phyloP scores from a whole-genome alignment of 2,329 filamentous ascomycete species.

The Fusarium concolor region DNA sequence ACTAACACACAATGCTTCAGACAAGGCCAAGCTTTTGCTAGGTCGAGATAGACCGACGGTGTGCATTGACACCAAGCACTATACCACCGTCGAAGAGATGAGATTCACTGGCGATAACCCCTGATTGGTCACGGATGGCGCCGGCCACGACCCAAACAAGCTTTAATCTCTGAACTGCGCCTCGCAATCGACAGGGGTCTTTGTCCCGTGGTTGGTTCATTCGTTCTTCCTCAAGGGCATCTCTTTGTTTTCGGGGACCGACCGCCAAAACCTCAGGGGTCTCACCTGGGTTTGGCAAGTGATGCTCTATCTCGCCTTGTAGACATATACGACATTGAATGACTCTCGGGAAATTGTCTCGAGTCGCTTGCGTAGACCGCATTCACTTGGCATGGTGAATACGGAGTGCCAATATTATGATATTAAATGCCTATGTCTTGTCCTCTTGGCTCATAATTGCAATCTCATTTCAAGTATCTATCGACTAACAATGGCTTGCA shows the following conservation, averaged over 20 bases:
- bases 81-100: slow-evolving; percentile 47
- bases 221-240: slow-evolving; percentile 14
- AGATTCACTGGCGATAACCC: slow-evolving; percentile 24
- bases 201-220: slow-evolving; percentile 23
- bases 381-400: slow-evolving; percentile 21
- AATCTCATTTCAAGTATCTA: neutral
- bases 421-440: slow-evolving; percentile 14
- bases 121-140: slow-evolving; percentile 38
- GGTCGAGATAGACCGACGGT: slow-evolving; percentile 25
- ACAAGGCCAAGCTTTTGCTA: slow-evolving; percentile 24
- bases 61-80: slow-evolving; percentile 35
- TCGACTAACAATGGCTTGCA: neutral
- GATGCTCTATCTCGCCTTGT: slow-evolving; percentile 23
- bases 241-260: slow-evolving; percentile 10
- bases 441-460: slow-evolving; percentile 15
- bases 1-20: slow-evolving; percentile 17
- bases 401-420: slow-evolving; percentile 15
- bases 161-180: slow-evolving; percentile 45
- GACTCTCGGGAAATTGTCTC: slow-evolving; percentile 37
- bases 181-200: slow-evolving; percentile 32
- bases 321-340: slow-evolving; percentile 31
- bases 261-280: slow-evolving; percentile 34
- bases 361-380: slow-evolving; percentile 20
- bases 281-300: slow-evolving; percentile 19
- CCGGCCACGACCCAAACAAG: slow-evolving; percentile 39